phyloP scores from a whole-genome alignment of 257 asterid genomes.

The Verbascum thapsus region DNA sequence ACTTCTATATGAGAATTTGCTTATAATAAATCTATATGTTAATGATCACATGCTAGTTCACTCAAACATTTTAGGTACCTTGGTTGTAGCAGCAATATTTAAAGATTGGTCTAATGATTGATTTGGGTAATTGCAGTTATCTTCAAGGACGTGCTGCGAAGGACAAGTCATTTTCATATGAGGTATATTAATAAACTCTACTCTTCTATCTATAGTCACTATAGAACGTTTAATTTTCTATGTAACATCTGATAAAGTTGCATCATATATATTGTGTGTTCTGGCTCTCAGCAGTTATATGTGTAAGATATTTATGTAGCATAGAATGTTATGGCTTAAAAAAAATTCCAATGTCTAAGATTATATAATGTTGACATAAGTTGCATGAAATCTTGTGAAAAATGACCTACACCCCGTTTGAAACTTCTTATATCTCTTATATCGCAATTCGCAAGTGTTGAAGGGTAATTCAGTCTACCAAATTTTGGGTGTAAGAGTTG shows the following conservation, averaged over 20 bases:
- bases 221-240: background rate
- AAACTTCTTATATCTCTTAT: constrained; percentile 19
- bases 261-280: background rate
- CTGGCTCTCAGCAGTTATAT: background rate
- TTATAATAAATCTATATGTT: constrained; percentile 3
- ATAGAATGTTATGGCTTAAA: constrained; percentile 3
- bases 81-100: no score
- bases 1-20: background rate
- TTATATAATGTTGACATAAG: constrained; percentile 4
- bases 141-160: constrained; percentile 79
- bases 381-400: constrained; percentile 5
- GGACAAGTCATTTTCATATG: constrained; percentile 79
- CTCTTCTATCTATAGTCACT: constrained; percentile 10
- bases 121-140: constrained; percentile 58
- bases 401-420: constrained; percentile 5
- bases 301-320: background rate
- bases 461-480: constrained; percentile 10
- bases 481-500: constrained; percentile 16
- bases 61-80: background rate
- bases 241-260: constrained; percentile 5
- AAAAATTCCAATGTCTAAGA: background rate
- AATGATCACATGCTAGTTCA: background rate
- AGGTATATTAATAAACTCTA: constrained; percentile 50
- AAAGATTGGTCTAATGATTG: constrained; percentile 16
- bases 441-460: constrained; percentile 5